Evolutionary conservation across 1,284 basidiomycete genomes (phyloP).

Genomic region (Pseudozyma thailandica): DNA sequence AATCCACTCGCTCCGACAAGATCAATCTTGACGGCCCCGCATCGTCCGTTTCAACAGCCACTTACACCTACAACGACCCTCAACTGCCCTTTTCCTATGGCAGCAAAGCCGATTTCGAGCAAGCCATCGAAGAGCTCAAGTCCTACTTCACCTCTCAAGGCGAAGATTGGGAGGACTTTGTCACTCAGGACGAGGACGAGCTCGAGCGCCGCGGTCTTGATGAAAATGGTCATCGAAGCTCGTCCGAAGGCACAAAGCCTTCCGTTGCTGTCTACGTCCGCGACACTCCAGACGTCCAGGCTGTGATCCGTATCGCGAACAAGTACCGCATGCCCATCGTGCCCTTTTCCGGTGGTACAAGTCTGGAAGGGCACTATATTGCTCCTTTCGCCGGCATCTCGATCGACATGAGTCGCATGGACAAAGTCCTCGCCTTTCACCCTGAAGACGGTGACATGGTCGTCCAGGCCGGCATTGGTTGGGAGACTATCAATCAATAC

Average conservation of each 20-base stretch:
- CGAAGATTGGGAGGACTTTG: conserved; percentile 35
- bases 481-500: conserved; percentile 85
- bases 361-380: conserved; percentile 64
- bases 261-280: conserved; percentile 51
- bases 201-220: conserved; percentile 47
- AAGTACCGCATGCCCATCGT: conserved; percentile 78
- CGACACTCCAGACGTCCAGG: conserved; percentile 51
- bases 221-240: conserved; percentile 41
- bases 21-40: conserved; percentile 21
- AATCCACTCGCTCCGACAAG: conserved; percentile 5
- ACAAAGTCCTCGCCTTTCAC: conserved; percentile 73
- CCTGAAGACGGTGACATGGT: conserved; percentile 58
- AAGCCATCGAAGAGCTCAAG: conserved; percentile 51
- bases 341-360: conserved; percentile 78
- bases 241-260: conserved; percentile 45
- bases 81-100: conserved; percentile 45
- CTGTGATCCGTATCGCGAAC: conserved; percentile 71
- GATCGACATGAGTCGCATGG: conserved; percentile 85
- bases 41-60: background rate
- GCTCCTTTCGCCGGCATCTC: conserved; percentile 71
- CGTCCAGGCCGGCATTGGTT: conserved; percentile 77
- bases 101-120: conserved; percentile 33
- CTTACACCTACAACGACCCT: conserved; percentile 21
- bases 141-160: conserved; percentile 45
- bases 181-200: conserved; percentile 46